Conservation (phyloP, 305 asterid genomes). For the Fraxinus greggii region DNA sequence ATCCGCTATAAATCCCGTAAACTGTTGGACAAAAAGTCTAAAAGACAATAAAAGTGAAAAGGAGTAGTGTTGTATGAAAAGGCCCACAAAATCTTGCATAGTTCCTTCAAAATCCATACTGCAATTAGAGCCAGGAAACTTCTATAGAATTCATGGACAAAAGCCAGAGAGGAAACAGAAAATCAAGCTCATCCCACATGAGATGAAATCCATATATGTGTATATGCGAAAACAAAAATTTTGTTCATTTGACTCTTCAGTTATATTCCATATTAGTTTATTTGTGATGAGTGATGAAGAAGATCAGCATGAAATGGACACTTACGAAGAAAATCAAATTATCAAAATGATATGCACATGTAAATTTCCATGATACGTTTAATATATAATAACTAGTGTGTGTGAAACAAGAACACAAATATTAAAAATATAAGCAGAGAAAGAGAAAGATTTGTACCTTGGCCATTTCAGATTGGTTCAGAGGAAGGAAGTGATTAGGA, state of each 20-base stretch:
- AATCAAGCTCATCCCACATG: no score
- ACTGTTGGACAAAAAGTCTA: background rate
- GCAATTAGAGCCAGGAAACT: background rate
- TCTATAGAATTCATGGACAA: background rate
- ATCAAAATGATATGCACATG: background rate
- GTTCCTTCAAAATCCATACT: background rate
- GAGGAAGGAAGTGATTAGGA: constrained; percentile 16
- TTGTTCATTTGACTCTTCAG: background rate
- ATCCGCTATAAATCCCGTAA: no score
- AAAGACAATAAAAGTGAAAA: background rate
- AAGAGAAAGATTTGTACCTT: constrained; percentile 24
- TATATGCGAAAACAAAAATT: background rate
- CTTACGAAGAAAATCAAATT: no score
- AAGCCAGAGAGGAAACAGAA: background rate
- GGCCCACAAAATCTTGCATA: background rate
- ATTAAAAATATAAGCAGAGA: background rate
- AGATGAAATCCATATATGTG: background rate
- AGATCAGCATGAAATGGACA: background rate
- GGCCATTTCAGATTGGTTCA: constrained; percentile 26
- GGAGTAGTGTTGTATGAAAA: background rate
- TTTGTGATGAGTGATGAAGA: background rate
- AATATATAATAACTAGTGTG: background rate
- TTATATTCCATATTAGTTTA: no score
- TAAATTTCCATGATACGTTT: background rate
- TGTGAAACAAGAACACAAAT: background rate